Evolutionary conservation across 2,329 filamentous ascomycete species (phyloP).

Genomic region (Chaetomiaceae sp.): DNA sequence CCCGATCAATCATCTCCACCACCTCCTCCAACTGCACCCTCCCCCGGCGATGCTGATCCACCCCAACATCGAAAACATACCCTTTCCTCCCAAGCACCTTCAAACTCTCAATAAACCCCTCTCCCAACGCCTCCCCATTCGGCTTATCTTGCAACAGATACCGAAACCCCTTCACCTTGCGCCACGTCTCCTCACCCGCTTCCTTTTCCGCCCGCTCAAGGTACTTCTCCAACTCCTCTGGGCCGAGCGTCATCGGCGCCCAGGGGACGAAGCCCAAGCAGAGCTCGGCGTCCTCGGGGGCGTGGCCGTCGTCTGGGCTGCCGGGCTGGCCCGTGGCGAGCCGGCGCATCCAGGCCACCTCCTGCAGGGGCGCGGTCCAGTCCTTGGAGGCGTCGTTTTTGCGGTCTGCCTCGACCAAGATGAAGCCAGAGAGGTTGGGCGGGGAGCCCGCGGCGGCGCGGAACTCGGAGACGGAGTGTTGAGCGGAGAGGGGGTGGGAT

Average conservation of each 20-base stretch:
- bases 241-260: slow-evolving; percentile 72
- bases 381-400: slow-evolving; percentile 51
- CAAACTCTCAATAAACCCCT: slow-evolving; percentile 61
- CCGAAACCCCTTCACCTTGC: slow-evolving; percentile 70
- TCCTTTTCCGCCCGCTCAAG: slow-evolving; percentile 55
- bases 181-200: slow-evolving; percentile 60
- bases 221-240: slow-evolving; percentile 59
- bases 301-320: slow-evolving; percentile 55
- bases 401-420: slow-evolving; percentile 28
- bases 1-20: slow-evolving; percentile 63
- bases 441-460: slow-evolving; percentile 40
- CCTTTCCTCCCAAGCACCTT: slow-evolving; percentile 60
- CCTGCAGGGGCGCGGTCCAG: slow-evolving; percentile 65
- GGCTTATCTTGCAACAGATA: slow-evolving; percentile 79
- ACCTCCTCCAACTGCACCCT: slow-evolving; percentile 68
- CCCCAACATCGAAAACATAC: slow-evolving; percentile 74
- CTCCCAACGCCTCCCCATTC: slow-evolving; percentile 57
- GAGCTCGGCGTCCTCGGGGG: slow-evolving; percentile 44
- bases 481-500: slow-evolving; percentile 55
- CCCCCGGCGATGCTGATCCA: slow-evolving; percentile 76
- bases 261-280: slow-evolving; percentile 73
- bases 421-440: slow-evolving; percentile 34
- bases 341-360: slow-evolving; percentile 64
- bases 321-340: slow-evolving; percentile 57
- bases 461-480: slow-evolving; percentile 64